Conservation (phyloP, 139 green algal species). For the Spirogloea muscicola region DNA sequence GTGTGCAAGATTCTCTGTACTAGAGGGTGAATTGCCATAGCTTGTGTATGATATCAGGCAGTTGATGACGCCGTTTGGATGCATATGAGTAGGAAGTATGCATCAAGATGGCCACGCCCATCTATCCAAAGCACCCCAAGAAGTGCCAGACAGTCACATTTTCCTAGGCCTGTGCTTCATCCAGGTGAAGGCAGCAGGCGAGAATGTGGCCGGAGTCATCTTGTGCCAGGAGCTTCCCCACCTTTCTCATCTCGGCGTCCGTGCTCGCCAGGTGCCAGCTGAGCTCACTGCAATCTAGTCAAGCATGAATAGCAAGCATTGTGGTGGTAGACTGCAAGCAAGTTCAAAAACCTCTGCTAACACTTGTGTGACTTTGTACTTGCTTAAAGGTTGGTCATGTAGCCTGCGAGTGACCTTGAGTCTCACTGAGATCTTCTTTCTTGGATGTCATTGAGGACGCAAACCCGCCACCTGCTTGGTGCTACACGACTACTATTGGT, state of each 20-base stretch:
- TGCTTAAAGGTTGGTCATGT: not conserved
- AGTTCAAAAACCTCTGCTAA: not conserved
- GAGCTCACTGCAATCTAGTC: not conserved
- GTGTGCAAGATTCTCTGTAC: constrained; percentile 5
- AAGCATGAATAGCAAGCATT: not conserved
- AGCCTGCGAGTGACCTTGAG: not conserved
- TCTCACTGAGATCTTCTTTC: constrained; percentile 4
- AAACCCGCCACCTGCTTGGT: not conserved
- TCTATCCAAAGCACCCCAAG: not conserved
- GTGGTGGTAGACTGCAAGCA: not conserved
- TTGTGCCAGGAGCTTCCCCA: constrained; percentile 89
- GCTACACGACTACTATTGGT: not conserved
- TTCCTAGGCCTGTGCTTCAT: not conserved
- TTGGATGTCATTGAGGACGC: not conserved
- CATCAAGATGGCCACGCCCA: not conserved
- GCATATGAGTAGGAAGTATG: not conserved
- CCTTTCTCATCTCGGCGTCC: constrained; percentile 87
- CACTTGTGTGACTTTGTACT: not conserved
- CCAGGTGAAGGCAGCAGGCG: constrained; percentile 56
- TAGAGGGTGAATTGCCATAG: not conserved
- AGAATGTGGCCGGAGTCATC: constrained; percentile 70
- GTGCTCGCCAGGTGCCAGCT: constrained; percentile 79
- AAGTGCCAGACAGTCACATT: not conserved
- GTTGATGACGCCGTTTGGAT: not conserved
- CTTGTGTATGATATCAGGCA: not conserved